These are phyloP conservation scores for Nidula niveotomentosa DNA, from an alignment of 1,284 basidiomycete genomes.

Conservation along the genomic window DNA sequence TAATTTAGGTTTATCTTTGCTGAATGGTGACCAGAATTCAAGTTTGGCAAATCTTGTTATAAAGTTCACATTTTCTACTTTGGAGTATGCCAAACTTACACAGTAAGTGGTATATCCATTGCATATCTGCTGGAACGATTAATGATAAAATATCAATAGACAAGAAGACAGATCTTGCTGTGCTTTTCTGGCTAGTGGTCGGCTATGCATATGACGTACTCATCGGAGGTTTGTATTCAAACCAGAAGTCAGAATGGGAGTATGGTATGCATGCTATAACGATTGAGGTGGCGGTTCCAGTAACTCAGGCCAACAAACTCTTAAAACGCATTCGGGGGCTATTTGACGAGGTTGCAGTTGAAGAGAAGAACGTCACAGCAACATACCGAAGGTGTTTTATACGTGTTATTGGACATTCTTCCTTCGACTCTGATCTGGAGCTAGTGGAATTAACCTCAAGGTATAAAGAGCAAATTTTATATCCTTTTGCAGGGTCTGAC, in stretches of 20 bases:
- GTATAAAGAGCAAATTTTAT: too few relatives aligned
- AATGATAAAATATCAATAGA: conserved; percentile 13
- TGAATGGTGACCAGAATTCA: conserved; percentile 28
- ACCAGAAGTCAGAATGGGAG: conserved; percentile 29
- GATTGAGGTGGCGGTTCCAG: conserved; percentile 30
- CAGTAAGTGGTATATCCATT: conserved; percentile 13
- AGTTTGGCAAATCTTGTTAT: conserved; percentile 28
- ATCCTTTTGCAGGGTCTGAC: too few relatives aligned
- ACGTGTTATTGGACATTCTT: too few relatives aligned
- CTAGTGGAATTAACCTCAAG: conserved; percentile 30
- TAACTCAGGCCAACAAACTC: too few relatives aligned
- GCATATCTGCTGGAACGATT: not conserved
- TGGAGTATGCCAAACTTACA: conserved; percentile 33
- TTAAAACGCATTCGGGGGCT: conserved; percentile 28
- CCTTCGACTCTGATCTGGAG: not conserved
- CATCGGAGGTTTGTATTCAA: conserved; percentile 32
- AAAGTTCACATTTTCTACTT: conserved; percentile 27
- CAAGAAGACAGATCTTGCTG: conserved; percentile 22
- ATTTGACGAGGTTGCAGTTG: conserved; percentile 27
- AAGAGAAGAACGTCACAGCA: conserved; percentile 29
- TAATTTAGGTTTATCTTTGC: conserved; percentile 20
- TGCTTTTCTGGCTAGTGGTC: conserved; percentile 31
- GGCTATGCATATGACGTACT: conserved; percentile 35
- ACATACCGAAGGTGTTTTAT: conserved; percentile 28
- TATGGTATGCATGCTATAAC: conserved; percentile 30